Evolutionary conservation across 345 rosid species (phyloP).

Genomic region (Linum lewisii): DNA sequence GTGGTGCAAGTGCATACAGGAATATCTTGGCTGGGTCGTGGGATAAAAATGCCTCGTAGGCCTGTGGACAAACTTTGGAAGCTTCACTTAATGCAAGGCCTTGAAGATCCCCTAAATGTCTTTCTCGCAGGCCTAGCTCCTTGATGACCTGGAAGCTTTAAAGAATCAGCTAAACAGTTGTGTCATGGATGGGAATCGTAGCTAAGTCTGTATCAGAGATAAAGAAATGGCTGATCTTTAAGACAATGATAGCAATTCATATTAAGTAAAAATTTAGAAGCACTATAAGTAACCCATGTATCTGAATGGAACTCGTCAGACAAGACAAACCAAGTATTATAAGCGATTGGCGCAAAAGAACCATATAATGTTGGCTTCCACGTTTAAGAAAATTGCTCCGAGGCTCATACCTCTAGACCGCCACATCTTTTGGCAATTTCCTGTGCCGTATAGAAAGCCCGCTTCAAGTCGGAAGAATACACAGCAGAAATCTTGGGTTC

Average conservation of each 20-base stretch:
- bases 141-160: conserved; percentile 43
- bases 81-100: conserved; percentile 55
- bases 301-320: not conserved
- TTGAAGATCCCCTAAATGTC: conserved; percentile 81
- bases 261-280: not conserved
- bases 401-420: conserved; percentile 38
- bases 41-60: conserved; percentile 54
- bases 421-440: conserved; percentile 57
- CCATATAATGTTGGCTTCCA: too few species aligned
- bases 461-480: conserved; percentile 79
- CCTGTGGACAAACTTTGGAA: conserved; percentile 32
- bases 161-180: not conserved
- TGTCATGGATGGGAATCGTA: not conserved
- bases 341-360: conserved; percentile 16
- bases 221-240: not conserved
- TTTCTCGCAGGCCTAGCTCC: conserved; percentile 58
- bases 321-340: conserved; percentile 21
- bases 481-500: conserved; percentile 52
- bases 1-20: conserved; percentile 41
- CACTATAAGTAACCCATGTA: not conserved
- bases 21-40: conserved; percentile 47
- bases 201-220: not conserved
- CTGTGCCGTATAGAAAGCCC: conserved; percentile 74
- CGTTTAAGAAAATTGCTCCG: not conserved
- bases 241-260: not conserved